Evolutionary conservation across 495 filamentous ascomycete species (phyloP), one percentile per base, ranked within the genome.

Genomic region (Extremus antarcticus): DNA sequence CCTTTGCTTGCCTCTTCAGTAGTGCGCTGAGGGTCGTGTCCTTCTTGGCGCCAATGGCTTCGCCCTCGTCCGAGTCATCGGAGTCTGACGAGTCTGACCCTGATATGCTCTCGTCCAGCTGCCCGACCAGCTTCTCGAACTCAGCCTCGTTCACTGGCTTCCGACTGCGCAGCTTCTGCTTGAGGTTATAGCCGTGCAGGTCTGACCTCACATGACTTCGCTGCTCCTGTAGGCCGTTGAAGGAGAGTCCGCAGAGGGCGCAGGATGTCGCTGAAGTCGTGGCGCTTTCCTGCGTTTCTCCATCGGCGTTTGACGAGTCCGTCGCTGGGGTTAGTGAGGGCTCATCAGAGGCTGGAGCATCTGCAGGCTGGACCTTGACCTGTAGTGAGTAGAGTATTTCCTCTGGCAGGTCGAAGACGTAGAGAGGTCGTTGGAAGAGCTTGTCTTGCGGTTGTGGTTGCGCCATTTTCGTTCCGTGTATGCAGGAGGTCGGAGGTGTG

Each of bases 111-210:
- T 95, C 89, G 55, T 94, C 82, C 19, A 94, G 74, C 35, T 88
- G 80, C 70, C 82, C 88, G 11, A 96, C 73, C 13, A 96, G 77
- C 64, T 83, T 86, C 61, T 87, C 85, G 53, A 97, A 97, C 43
- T 95, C 85, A 11, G 62, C 60, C 54, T 97, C 92, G 11, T 79
- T 76, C 1, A 95, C 82, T 0, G 82, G 72, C 11, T 72, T 74
- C 45, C 73, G 76, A 0, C 86, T 87, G 51, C 83, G 77, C 32
- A 95, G 69, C 71, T 87, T 91, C 64, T 87, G 88, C 68, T 95
- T 96, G 47, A 96, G 66, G 66, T 98, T 98, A 69, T 95, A 97
- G 52, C 84, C 77, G 69, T 98, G 92, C 46, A 91, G 76, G 67
- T 98, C 92, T n/a, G 90, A 94, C 51, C 84, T 83, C 23, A 86